A percentile compares a stretch with the other conserved stretches of the same genome.
Evolutionary conservation across 768 basidiomycete genomes (phyloP).

Genomic region (Suillus sp.): DNA sequence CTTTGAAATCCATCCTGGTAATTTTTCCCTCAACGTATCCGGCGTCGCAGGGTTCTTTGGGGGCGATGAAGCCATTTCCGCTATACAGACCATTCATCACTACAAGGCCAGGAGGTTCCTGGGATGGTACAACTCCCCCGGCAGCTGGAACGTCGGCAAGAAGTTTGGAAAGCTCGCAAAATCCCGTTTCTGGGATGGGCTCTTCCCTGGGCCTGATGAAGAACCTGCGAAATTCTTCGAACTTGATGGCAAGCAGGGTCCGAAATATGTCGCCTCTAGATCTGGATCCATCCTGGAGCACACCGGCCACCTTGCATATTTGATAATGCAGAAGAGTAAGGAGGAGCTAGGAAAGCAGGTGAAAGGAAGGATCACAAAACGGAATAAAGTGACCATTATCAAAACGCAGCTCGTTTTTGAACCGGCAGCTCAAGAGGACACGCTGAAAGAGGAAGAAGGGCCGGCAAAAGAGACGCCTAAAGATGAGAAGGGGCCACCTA

Average conservation of each 20-base stretch:
- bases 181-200: constrained; percentile 27
- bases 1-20: constrained; percentile 14
- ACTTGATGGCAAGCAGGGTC: constrained; percentile 30
- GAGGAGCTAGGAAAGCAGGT: constrained; percentile 5
- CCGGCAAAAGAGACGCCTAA: background rate
- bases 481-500: background rate
- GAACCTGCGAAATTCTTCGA: constrained; percentile 27
- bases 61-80: constrained; percentile 34
- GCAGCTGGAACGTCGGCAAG: constrained; percentile 32
- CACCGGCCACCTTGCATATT: constrained; percentile 34
- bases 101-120: constrained; percentile 31
- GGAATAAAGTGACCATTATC: constrained; percentile 23
- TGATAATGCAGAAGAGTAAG: constrained; percentile 25
- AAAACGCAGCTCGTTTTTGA: background rate
- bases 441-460: too few species aligned
- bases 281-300: constrained; percentile 29
- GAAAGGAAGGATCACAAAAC: constrained; percentile 20
- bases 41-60: constrained; percentile 39
- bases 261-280: constrained; percentile 26
- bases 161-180: constrained; percentile 30
- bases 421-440: background rate
- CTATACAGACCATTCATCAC: constrained; percentile 33
- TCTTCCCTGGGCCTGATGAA: constrained; percentile 27
- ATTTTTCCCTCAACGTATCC: constrained; percentile 28
- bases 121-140: constrained; percentile 39